phyloP scores from a whole-genome alignment of 306 rosid species.

The Rosa persica region DNA sequence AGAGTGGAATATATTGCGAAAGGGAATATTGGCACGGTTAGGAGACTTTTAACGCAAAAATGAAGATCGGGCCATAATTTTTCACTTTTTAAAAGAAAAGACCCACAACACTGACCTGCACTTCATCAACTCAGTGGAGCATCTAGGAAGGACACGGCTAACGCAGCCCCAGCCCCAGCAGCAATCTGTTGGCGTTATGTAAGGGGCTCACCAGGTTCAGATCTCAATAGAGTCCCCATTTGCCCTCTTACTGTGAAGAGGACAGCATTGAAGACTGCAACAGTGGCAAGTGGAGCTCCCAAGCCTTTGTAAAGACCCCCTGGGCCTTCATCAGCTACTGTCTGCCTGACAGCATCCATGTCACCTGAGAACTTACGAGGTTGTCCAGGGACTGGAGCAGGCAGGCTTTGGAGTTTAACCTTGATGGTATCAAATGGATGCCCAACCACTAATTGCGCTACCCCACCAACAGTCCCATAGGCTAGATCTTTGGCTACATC shows the following conservation, averaged over 20 bases:
- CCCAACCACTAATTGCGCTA: constrained; percentile 81
- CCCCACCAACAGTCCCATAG: constrained; percentile 92
- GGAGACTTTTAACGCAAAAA: background rate
- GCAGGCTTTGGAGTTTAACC: constrained; percentile 99
- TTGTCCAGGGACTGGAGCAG: constrained; percentile 82
- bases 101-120: constrained; percentile 63
- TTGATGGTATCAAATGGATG: constrained; percentile 98
- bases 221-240: constrained; percentile 68
- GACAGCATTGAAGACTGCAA: constrained; percentile 93
- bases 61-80: background rate
- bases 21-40: background rate
- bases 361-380: constrained; percentile 75
- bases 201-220: constrained; percentile 73
- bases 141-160: constrained; percentile 89
- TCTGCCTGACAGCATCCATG: constrained; percentile 90
- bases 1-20: background rate
- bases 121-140: constrained; percentile 93
- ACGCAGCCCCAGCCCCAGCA: constrained; percentile 91
- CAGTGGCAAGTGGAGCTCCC: constrained; percentile 99
- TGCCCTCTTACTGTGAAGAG: constrained; percentile 89
- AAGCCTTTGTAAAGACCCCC: constrained; percentile 94
- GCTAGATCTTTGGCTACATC: constrained; percentile 89
- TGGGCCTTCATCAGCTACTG: constrained; percentile 87
- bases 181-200: constrained; percentile 68
- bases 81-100: background rate